Evolutionary conservation across 2,329 filamentous ascomycete species (phyloP).

Genomic region (Nemania bipapillata): DNA sequence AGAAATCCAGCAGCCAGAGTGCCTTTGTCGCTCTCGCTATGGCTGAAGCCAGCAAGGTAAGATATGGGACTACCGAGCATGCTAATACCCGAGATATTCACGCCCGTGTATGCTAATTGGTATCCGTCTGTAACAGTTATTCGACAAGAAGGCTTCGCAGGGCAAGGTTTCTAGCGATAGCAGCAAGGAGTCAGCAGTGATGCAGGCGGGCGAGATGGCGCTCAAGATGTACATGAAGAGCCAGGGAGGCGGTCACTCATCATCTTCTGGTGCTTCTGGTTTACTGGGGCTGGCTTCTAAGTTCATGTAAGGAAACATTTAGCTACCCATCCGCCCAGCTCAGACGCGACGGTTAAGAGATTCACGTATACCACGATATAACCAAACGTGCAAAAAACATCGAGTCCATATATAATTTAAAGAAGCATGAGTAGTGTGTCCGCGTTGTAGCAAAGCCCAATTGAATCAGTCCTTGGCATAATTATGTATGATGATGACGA

Average conservation of each 20-base stretch:
- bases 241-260: slow-evolving; percentile 62
- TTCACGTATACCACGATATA: background rate
- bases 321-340: background rate
- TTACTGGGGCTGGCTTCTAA: slow-evolving; percentile 50
- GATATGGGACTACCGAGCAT: slow-evolving; percentile 32
- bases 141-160: slow-evolving; percentile 67
- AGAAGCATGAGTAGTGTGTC: background rate
- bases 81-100: background rate
- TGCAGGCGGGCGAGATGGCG: slow-evolving; percentile 84
- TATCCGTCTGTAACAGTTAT: slow-evolving; percentile 58
- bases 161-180: slow-evolving; percentile 67
- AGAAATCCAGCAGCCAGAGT: slow-evolving; percentile 71
- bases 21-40: slow-evolving; percentile 87
- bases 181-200: slow-evolving; percentile 83
- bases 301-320: slow-evolving; percentile 43
- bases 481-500: background rate
- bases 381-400: background rate
- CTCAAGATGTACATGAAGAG: slow-evolving; percentile 92
- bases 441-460: background rate
- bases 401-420: background rate
- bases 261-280: slow-evolving; percentile 39
- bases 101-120: slow-evolving; percentile 2
- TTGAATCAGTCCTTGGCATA: background rate
- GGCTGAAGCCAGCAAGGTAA: slow-evolving; percentile 82
- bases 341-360: background rate